Conservation (phyloP, 805 yeast genomes). For the Yamadazyma sp. region DNA sequence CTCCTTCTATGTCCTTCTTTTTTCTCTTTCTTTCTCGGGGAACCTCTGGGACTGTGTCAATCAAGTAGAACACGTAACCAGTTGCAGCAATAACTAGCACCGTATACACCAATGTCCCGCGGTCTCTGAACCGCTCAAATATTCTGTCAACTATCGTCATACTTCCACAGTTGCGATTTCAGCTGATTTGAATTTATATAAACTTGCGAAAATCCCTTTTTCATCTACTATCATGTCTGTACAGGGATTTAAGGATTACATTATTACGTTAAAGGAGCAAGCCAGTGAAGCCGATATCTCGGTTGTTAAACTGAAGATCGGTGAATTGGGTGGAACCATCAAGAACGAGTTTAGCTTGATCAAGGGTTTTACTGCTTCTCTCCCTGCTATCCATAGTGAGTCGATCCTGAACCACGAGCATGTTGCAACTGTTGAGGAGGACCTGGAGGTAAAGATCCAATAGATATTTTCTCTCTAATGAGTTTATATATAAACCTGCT, state of each 20-base stretch:
- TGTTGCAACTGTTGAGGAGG: conserved; percentile 65
- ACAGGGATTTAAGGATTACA: conserved; percentile 29
- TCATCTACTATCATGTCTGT: conserved; percentile 3
- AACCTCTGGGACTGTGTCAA: conserved; percentile 18
- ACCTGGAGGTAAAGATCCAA: conserved; percentile 55
- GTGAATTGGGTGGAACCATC: conserved; percentile 58
- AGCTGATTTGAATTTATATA: no score
- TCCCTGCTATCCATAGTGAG: conserved; percentile 53
- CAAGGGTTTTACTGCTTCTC: conserved; percentile 63
- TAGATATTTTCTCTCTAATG: conserved; percentile 1
- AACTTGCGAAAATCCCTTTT: conserved; percentile 2
- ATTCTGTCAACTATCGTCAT: conserved; percentile 31
- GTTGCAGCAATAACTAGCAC: conserved; percentile 30
- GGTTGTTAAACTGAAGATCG: conserved; percentile 47
- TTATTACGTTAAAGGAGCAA: conserved; percentile 48
- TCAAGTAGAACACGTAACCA: conserved; percentile 26
- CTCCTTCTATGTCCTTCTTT: background rate
- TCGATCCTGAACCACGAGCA: conserved; percentile 49
- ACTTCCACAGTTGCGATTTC: background rate
- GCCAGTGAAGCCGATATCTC: conserved; percentile 40
- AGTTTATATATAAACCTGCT: no score
- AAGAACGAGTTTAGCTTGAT: conserved; percentile 61
- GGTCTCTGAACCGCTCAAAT: conserved; percentile 30
- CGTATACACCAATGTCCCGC: conserved; percentile 36
- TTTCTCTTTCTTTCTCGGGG: conserved; percentile 14